Base-by-base conservation (phyloP, 2,329 filamentous ascomycete genomes). In the Truncatella angustata region DNA sequence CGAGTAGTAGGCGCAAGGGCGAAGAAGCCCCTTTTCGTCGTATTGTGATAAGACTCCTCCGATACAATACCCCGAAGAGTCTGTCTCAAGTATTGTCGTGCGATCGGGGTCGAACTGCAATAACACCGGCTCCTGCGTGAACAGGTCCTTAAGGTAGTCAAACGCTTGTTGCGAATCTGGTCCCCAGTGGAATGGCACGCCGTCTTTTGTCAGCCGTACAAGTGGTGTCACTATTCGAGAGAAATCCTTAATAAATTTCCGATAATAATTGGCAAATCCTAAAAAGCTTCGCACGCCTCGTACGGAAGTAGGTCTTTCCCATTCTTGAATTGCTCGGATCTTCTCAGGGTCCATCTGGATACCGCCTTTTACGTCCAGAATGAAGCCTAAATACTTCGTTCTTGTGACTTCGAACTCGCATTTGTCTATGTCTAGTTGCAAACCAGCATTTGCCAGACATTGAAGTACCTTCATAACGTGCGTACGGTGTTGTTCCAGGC, bases 201-300 rank as follows among this genome's bases (percentile, higher is more conserved):
- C 4, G 14, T 21, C 59, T 28, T 50, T 53, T 4, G 47, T 61
- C 0, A 63, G 49, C 2, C 43, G 14, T 9, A 37, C 52, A 3
- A 66, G 36, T 2, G 58, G 58, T 32, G 26, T 45, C 1, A 49
- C 52, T 5, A 66, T 56, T 10, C 10, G n/a, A 3, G 30, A 24
- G 32, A 37, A 67, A 3, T 55, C 35, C 5, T 58, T 24, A 14
- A 70, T 63, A 45, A 70, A 69, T 7, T 53, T 21, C 5, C 63
- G 54, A 51, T 70, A 69, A 52, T 66, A 70, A 40, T 70, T 69
- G 3, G 51, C 55, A 42, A 70, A 68, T 7, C 65, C 61, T 14
- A 70, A 16, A 51, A 70, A 69, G 1, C 37, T 46, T 52, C 59
- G 56, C 2, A 62, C 57, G 18, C 54, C 57, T 24, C 56, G 55